These are phyloP conservation scores for Isatis lusitanica DNA, from an alignment of 441 rosid species.

Conservation along the genomic window DNA sequence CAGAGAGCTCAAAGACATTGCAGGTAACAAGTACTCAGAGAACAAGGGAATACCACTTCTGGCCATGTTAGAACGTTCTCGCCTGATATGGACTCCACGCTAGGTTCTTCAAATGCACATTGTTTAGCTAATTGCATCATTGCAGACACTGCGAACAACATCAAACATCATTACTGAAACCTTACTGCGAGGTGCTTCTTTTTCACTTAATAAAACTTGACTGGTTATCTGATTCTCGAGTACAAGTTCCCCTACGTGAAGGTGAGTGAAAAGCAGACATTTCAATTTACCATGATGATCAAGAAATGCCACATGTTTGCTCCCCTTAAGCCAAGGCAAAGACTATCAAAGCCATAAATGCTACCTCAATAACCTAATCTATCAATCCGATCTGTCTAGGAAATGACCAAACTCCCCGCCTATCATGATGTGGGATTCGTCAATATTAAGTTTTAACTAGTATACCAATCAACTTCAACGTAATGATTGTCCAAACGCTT, in stretches of 20 bases:
- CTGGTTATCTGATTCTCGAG: background rate
- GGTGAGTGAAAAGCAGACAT: slow-evolving; percentile 14
- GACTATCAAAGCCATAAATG: background rate
- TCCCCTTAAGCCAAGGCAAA: background rate
- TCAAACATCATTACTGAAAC: slow-evolving; percentile 27
- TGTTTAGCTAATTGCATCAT: slow-evolving; percentile 93
- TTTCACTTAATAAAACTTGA: background rate
- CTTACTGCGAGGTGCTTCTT: background rate
- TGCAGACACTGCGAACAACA: slow-evolving; percentile 83
- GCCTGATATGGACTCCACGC: slow-evolving; percentile 85
- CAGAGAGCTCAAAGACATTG: slow-evolving; percentile 5
- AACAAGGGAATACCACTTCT: slow-evolving; percentile 69
- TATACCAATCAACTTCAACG: slow-evolving; percentile 2
- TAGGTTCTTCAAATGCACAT: slow-evolving; percentile 96
- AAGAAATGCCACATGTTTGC: slow-evolving; percentile 19
- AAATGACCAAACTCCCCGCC: slow-evolving; percentile 1
- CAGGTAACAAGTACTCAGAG: slow-evolving; percentile 9
- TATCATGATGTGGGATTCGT: background rate
- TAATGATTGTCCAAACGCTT: background rate
- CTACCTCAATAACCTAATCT: background rate
- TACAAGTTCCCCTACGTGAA: background rate
- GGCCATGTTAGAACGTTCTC: slow-evolving; percentile 97
- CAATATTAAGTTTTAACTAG: slow-evolving; percentile 5
- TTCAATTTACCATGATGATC: slow-evolving; percentile 2
- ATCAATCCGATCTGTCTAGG: slow-evolving; percentile 1